Conservation (phyloP, 352 stramenopile species). For the Phytopythium chamaehyphon region DNA sequence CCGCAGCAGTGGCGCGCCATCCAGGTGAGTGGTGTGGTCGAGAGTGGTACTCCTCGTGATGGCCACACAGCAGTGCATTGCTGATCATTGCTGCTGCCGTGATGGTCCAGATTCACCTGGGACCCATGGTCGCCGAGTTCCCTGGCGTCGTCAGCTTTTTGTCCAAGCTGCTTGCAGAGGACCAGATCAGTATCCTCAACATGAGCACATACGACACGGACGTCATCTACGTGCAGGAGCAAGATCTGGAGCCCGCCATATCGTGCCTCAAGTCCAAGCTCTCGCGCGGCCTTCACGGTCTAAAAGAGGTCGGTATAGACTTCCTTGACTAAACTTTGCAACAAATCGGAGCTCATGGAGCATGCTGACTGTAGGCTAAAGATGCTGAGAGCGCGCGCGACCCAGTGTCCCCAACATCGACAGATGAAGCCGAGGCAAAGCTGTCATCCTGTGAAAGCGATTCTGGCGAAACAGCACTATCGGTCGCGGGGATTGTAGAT, state of each 20-base stretch:
- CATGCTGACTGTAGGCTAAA: conserved; percentile 28
- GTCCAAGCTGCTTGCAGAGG: conserved; percentile 76
- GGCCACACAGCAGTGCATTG: not conserved
- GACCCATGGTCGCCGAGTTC: conserved; percentile 83
- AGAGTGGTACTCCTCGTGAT: not conserved
- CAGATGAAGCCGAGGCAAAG: conserved; percentile 15
- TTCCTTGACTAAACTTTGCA: not conserved
- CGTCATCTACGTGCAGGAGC: conserved; percentile 84
- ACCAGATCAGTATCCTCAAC: conserved; percentile 88
- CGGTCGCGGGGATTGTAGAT: conserved; percentile 30
- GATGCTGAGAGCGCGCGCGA: conserved; percentile 42
- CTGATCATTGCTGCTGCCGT: conserved; percentile 1
- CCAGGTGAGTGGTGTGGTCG: conserved; percentile 28
- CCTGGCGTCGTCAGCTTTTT: conserved; percentile 82
- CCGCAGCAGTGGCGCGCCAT: conserved; percentile 78
- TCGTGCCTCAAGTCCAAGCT: conserved; percentile 76
- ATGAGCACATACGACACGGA: conserved; percentile 90
- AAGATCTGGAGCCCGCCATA: conserved; percentile 59
- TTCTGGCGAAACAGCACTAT: not conserved
- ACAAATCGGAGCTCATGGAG: not conserved
- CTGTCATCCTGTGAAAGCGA: conserved; percentile 6
- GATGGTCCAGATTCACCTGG: conserved; percentile 71
- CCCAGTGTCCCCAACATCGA: conserved; percentile 14
- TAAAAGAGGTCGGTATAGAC: conserved; percentile 57
- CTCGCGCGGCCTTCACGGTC: conserved; percentile 66